Evolutionary conservation across 768 basidiomycete species (phyloP), one percentile per base, ranked within the genome.

Genomic region (Lentinula lateritia): DNA sequence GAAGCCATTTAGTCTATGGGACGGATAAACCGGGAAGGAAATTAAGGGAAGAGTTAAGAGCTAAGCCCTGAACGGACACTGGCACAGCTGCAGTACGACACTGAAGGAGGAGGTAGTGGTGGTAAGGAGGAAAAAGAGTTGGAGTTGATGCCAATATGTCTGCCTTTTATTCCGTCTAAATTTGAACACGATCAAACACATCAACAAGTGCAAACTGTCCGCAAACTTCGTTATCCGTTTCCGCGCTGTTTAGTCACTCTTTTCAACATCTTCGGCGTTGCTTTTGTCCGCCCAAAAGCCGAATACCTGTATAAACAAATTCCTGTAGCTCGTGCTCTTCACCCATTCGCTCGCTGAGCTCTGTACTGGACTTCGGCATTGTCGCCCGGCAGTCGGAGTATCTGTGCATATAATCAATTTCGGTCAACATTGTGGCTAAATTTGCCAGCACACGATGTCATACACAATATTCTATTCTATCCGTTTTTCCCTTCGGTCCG

Each of bases 1-100:
- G 81, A 67, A 61, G 68, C 66, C 73, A 75, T 75, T 67, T 54
- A 69, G 69, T 63, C 36, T 62, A 65, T 52, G 60, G 23, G 60
- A 43, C 28, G 65, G 66, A 63, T 61, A 63, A 66, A 61, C 61
- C 54, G 64, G 66, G 67, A 68, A 60, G 67, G 68, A 66, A 65
- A 61, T 57, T 61, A 57, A 63, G 53, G 65, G 64, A 62, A 65
- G 62, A 64, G 55, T 41, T 42, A 66, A 64, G 66, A 69, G 64
- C 61, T 55, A 55, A 66, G 68, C 70, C 72, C 71, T 69, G 55
- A 66, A 52, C 64, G 66, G 66, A 63, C 60, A 52, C 46, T 50
- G 39, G 52, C 57, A 23, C 60, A 57, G 60, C 43, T 32, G 39
- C 55, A 53, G 12, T 9, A 52, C 36, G 36, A 48, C 41, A 50